Conservation (phyloP, 1,284 basidiomycete genomes). For the Golubevia pallescens region DNA sequence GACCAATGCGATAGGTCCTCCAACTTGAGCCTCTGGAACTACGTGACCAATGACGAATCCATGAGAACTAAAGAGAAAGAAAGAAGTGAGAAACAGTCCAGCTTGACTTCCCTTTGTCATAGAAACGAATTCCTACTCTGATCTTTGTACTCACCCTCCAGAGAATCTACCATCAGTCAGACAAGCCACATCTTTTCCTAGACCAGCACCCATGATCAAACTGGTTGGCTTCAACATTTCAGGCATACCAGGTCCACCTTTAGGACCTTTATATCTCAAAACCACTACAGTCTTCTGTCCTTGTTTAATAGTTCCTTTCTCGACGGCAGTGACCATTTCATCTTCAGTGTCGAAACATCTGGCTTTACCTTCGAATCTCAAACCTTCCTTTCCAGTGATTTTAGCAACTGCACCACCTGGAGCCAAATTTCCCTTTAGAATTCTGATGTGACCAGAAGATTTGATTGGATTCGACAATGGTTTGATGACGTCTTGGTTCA, state of each 20-base stretch:
- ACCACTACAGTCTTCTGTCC: slow-evolving; percentile 63
- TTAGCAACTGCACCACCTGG: slow-evolving; percentile 62
- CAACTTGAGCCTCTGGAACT: slow-evolving; percentile 29
- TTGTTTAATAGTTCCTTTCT: slow-evolving; percentile 51
- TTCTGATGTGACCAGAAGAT: slow-evolving; percentile 55
- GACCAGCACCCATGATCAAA: slow-evolving; percentile 27
- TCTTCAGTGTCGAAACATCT: slow-evolving; percentile 62
- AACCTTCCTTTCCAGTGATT: slow-evolving; percentile 63
- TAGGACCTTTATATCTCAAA: slow-evolving; percentile 61
- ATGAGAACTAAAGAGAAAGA: slow-evolving; percentile 16
- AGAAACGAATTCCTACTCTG: too few relatives aligned
- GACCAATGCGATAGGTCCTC: slow-evolving; percentile 27
- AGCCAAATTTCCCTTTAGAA: slow-evolving; percentile 60
- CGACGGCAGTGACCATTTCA: slow-evolving; percentile 56
- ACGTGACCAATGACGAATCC: slow-evolving; percentile 34
- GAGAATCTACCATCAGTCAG: slow-evolving; percentile 23
- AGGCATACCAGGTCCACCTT: slow-evolving; percentile 40
- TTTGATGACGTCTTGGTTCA: slow-evolving; percentile 48
- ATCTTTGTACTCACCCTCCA: slow-evolving; percentile 9
- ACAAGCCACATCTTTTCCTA: slow-evolving; percentile 24
- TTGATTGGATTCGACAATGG: slow-evolving; percentile 57
- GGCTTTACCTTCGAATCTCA: slow-evolving; percentile 57
- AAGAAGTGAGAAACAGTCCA: neutral
- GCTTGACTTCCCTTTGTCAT: neutral
- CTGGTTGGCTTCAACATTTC: slow-evolving; percentile 32